phyloP scores from a whole-genome alignment of 306 rosid species.

The Vigna nakashimae region DNA sequence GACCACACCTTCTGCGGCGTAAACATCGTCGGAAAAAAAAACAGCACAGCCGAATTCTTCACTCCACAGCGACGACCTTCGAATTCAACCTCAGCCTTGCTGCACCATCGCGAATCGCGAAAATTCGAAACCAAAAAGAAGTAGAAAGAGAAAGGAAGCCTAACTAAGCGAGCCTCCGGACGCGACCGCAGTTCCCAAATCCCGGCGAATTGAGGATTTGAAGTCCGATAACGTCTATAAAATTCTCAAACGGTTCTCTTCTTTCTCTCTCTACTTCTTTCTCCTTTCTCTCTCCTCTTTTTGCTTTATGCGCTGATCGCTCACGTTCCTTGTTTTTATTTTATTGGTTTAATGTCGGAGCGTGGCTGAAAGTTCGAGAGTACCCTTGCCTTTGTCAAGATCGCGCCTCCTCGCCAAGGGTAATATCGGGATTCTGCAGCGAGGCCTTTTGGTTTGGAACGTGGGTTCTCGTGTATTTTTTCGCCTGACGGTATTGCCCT shows the following conservation, averaged over 20 bases:
- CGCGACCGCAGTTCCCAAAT: slow-evolving; percentile 74
- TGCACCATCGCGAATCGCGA: slow-evolving; percentile 10
- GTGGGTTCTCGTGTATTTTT: slow-evolving; percentile 52
- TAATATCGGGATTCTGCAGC: background rate
- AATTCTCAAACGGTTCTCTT: slow-evolving; percentile 55
- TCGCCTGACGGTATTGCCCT: slow-evolving; percentile 51
- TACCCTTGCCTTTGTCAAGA: background rate
- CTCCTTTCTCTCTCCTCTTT: slow-evolving; percentile 34
- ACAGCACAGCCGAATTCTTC: slow-evolving; percentile 24
- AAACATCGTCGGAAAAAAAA: slow-evolving; percentile 54
- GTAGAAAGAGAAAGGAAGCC: slow-evolving; percentile 41
- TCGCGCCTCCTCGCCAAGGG: background rate
- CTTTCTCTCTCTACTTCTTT: slow-evolving; percentile 34
- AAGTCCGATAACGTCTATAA: slow-evolving; percentile 87
- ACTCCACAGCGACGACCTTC: slow-evolving; percentile 22
- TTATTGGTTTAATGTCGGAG: slow-evolving; percentile 31
- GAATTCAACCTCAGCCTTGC: slow-evolving; percentile 39
- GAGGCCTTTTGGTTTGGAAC: slow-evolving; percentile 46
- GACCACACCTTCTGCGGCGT: slow-evolving; percentile 80
- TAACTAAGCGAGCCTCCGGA: slow-evolving; percentile 56
- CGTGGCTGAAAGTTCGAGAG: background rate
- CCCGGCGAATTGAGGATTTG: slow-evolving; percentile 82
- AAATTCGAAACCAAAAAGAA: background rate
- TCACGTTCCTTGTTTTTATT: slow-evolving; percentile 57
- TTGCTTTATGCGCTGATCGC: slow-evolving; percentile 56